phyloP scores from a whole-genome alignment of 371 early-diverging fungal genomes.

The Nematocida sp. region DNA sequence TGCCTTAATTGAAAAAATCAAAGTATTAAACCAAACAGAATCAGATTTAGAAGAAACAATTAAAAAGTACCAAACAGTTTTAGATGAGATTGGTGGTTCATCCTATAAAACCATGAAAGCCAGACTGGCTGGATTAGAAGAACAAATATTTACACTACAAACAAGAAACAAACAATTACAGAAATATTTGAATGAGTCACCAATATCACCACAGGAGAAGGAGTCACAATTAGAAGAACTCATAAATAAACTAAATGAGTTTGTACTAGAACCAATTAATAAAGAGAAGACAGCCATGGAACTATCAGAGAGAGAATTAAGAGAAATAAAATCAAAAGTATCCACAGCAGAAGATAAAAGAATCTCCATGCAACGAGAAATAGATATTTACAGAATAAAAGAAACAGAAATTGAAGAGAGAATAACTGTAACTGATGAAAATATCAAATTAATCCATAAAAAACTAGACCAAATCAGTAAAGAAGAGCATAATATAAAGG shows the following conservation, averaged over 20 bases:
- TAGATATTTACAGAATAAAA: constrained; percentile 16
- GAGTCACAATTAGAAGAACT: constrained; percentile 69
- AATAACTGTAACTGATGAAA: constrained; percentile 38
- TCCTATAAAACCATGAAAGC: constrained; percentile 20
- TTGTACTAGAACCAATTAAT: constrained; percentile 33
- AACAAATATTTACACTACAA: constrained; percentile 35
- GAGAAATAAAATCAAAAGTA: constrained; percentile 70
- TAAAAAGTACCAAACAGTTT: not conserved
- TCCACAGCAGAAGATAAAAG: constrained; percentile 65
- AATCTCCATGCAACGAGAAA: not conserved
- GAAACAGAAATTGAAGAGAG: constrained; percentile 34
- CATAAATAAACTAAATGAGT: constrained; percentile 72
- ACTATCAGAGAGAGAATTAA: not conserved
- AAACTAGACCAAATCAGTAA: constrained; percentile 28
- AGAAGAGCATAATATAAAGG: not conserved
- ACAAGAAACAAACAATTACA: constrained; percentile 20
- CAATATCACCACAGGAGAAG: constrained; percentile 69
- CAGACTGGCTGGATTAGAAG: not conserved
- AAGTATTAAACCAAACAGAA: constrained; percentile 14
- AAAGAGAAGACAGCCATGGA: not conserved
- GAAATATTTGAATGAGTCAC: not conserved
- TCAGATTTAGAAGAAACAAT: constrained; percentile 3
- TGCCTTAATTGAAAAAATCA: not conserved
- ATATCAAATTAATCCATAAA: constrained; percentile 27
- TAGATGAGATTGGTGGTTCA: constrained; percentile 4